Percentiles rank a stretch among this genome's conserved stretches.
Evolutionary conservation across 140 eudicot genomes (phyloP).

Genomic region (Flaveria floridana): DNA sequence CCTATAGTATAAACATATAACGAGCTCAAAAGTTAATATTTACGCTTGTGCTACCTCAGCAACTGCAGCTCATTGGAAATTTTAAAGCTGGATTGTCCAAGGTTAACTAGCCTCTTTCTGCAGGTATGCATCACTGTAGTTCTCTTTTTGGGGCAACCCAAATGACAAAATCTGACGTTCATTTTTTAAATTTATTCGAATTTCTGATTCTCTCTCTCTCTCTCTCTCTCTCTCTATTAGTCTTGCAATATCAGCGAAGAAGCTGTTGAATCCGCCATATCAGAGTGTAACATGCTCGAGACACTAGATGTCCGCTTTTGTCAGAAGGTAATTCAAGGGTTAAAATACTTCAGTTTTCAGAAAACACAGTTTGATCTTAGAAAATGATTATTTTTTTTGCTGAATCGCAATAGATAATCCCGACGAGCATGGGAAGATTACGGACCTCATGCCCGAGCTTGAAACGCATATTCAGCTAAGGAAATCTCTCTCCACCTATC

Average conservation of each 20-base stretch:
- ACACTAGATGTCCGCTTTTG: conserved; percentile 98
- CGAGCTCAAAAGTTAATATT: background rate
- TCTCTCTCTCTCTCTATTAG: conserved; percentile 34
- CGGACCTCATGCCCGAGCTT: conserved; percentile 77
- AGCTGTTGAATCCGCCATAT: conserved; percentile 77
- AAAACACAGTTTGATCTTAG: background rate
- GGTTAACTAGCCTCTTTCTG: conserved; percentile 82
- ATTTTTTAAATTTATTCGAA: background rate
- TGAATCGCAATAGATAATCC: conserved; percentile 45
- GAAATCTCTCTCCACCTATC: background rate
- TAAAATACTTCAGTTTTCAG: background rate
- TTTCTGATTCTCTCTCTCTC: background rate
- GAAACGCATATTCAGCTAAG: conserved; percentile 74
- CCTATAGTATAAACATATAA: background rate
- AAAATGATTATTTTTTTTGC: background rate
- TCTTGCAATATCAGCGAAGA: conserved; percentile 85
- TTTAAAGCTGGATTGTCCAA: conserved; percentile 85
- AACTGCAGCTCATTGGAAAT: conserved; percentile 87
- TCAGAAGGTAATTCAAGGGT: conserved; percentile 55
- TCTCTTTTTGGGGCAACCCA: background rate
- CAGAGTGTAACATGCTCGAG: conserved; percentile 74
- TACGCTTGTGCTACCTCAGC: conserved; percentile 43
- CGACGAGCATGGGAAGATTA: conserved; percentile 56
- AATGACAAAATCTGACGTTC: conserved; percentile 6
- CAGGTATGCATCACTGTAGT: conserved; percentile 56